phyloP scores from a whole-genome alignment of 2,329 filamentous ascomycete species.

The Diaporthe citri region DNA sequence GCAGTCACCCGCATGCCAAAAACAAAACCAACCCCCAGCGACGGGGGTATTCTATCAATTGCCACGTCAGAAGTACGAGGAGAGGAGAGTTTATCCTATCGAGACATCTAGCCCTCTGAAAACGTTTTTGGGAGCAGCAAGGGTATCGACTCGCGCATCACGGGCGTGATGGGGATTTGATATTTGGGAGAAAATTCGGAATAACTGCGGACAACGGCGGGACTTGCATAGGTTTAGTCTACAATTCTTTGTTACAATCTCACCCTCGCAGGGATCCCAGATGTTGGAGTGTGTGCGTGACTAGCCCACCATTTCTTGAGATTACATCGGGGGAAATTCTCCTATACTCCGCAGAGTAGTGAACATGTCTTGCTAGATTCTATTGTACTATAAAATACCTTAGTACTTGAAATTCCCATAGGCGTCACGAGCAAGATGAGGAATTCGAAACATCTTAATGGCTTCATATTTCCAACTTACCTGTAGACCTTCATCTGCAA shows the following conservation, averaged over 20 bases:
- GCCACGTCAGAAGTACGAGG: background rate
- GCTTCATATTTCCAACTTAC: rapidly evolving
- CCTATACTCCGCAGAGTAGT: background rate
- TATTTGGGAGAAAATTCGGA: background rate
- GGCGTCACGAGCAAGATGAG: too few species aligned
- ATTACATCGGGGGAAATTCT: background rate
- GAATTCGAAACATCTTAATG: too few species aligned
- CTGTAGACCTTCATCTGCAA: too few species aligned
- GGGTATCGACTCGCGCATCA: background rate
- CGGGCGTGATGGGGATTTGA: background rate
- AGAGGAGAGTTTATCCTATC: background rate
- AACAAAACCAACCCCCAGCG: background rate
- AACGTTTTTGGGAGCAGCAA: background rate
- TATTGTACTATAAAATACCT: background rate
- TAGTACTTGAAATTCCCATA: background rate
- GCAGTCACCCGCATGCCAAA: background rate
- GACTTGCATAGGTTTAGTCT: background rate
- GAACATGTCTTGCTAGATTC: background rate
- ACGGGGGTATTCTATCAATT: background rate
- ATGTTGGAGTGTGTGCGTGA: too few species aligned
- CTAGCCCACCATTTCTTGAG: too few species aligned
- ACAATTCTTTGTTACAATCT: background rate
- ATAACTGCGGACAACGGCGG: background rate
- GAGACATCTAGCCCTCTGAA: background rate
- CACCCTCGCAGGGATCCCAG: background rate